A percentile compares a stretch with the other conserved stretches of the same genome.
Conservation (phyloP, 2,329 filamentous ascomycete genomes). For the Chaetomiaceae sp. region DNA sequence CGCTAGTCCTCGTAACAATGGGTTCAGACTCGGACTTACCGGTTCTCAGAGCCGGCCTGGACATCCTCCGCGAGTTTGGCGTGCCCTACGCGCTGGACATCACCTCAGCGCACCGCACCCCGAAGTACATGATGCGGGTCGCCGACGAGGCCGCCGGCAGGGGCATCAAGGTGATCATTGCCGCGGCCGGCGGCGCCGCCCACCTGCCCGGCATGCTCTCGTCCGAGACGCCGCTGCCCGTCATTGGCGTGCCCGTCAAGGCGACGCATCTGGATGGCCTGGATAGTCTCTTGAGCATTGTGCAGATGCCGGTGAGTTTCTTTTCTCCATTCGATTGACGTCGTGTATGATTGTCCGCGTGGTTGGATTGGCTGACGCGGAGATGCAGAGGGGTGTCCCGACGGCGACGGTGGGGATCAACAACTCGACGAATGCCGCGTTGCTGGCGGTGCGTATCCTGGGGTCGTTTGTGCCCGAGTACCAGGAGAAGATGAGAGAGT, state of each 20-base stretch:
- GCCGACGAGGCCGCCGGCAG: slow-evolving; percentile 58
- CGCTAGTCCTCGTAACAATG: slow-evolving; percentile 75
- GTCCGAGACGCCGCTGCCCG: slow-evolving; percentile 65
- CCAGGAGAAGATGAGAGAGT: slow-evolving; percentile 54
- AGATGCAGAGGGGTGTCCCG: slow-evolving; percentile 54
- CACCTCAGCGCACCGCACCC: slow-evolving; percentile 75
- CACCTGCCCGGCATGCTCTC: slow-evolving; percentile 72
- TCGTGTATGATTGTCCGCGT: slow-evolving; percentile 14
- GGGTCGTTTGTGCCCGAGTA: slow-evolving; percentile 55
- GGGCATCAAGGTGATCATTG: slow-evolving; percentile 70
- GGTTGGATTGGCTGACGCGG: not conserved
- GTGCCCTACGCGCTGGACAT: slow-evolving; percentile 71
- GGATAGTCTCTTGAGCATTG: slow-evolving; percentile 68
- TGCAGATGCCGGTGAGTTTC: slow-evolving; percentile 65
- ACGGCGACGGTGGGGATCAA: slow-evolving; percentile 75
- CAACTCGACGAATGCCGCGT: slow-evolving; percentile 72
- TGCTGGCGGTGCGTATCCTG: slow-evolving; percentile 66
- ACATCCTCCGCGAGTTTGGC: slow-evolving; percentile 63
- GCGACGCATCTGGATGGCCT: slow-evolving; percentile 67
- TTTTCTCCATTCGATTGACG: not conserved
- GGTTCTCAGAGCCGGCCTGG: slow-evolving; percentile 60
- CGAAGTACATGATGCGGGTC: slow-evolving; percentile 63
- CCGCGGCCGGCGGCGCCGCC: slow-evolving; percentile 70
- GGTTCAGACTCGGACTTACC: slow-evolving; percentile 75
- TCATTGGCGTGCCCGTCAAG: slow-evolving; percentile 74